Conservation (phyloP, 2,329 filamentous ascomycete species). For the Aureobasidium subglaciale region DNA sequence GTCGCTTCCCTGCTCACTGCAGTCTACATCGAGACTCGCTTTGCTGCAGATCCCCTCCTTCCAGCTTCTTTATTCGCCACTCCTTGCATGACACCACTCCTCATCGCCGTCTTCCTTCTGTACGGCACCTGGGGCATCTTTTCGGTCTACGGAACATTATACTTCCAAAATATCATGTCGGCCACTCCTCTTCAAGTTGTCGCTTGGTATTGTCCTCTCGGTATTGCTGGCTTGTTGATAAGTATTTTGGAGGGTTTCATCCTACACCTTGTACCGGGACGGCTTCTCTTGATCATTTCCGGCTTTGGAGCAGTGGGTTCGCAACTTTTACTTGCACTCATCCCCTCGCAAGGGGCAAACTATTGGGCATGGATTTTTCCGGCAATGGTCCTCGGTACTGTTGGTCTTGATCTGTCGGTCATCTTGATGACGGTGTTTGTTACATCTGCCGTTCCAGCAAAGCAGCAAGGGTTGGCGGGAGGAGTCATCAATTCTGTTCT, state of each 20-base stretch:
- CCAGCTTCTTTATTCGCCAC: conserved; percentile 63
- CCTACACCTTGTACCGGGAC: conserved; percentile 58
- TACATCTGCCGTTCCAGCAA: conserved; percentile 60
- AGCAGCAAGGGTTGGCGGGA: conserved; percentile 63
- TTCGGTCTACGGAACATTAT: conserved; percentile 62
- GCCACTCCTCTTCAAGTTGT: conserved; percentile 55
- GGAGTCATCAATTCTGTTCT: conserved; percentile 63
- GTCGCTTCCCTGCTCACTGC: conserved; percentile 47
- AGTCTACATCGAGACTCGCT: neutral
- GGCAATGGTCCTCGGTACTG: conserved; percentile 59
- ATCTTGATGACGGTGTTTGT: conserved; percentile 68
- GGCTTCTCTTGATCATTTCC: conserved; percentile 56
- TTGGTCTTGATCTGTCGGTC: conserved; percentile 69
- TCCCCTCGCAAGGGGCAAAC: conserved; percentile 45
- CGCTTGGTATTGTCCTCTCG: conserved; percentile 63
- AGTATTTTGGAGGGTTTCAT: conserved; percentile 56
- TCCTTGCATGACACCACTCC: conserved; percentile 59
- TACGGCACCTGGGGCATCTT: conserved; percentile 65
- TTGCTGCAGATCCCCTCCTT: conserved; percentile 50
- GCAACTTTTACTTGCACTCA: conserved; percentile 56
- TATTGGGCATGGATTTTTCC: conserved; percentile 73
- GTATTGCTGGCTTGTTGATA: conserved; percentile 59
- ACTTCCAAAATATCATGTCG: conserved; percentile 57
- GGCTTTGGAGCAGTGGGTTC: conserved; percentile 52
- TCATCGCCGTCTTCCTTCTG: conserved; percentile 54